Conservation (phyloP, 768 basidiomycete species). For the Auricularia sp. region DNA sequence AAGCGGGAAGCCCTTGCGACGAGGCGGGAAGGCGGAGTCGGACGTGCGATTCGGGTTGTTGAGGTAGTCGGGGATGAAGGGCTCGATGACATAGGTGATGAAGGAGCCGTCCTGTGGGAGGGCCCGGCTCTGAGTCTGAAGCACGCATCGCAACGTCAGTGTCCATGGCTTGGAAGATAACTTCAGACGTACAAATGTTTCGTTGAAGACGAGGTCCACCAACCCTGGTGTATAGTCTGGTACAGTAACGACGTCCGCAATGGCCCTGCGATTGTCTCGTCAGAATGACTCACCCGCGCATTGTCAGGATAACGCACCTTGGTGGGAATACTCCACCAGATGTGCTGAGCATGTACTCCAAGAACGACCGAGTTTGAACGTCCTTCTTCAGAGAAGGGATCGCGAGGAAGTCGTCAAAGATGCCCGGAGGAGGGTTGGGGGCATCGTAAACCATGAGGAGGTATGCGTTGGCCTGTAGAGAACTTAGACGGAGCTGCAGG, state of each 20-base stretch:
- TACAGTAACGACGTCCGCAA: slow-evolving; percentile 37
- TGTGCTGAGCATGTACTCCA: too few species aligned
- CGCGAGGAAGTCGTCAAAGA: slow-evolving; percentile 1
- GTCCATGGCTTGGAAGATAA: neutral
- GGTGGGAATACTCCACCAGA: neutral
- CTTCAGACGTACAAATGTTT: slow-evolving; percentile 26
- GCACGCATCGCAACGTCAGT: neutral
- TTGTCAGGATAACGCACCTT: neutral
- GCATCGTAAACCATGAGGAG: slow-evolving; percentile 5
- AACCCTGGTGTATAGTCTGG: slow-evolving; percentile 26
- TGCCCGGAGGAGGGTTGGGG: slow-evolving; percentile 1
- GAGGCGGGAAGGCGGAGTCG: neutral
- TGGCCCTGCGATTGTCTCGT: slow-evolving; percentile 6
- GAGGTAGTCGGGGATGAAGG: slow-evolving; percentile 9
- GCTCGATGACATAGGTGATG: slow-evolving; percentile 30
- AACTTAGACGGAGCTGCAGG: neutral
- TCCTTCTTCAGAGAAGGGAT: neutral
- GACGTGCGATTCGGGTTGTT: neutral
- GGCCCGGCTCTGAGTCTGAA: slow-evolving; percentile 36
- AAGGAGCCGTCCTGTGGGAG: slow-evolving; percentile 27
- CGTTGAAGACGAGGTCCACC: slow-evolving; percentile 35
- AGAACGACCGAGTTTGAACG: neutral
- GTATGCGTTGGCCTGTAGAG: neutral
- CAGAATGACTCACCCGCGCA: neutral
- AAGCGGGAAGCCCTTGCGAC: slow-evolving; percentile 25